Conservation (phyloP, 108 stramenopile genomes). For the Phaeodactylum tricornutum region DNA sequence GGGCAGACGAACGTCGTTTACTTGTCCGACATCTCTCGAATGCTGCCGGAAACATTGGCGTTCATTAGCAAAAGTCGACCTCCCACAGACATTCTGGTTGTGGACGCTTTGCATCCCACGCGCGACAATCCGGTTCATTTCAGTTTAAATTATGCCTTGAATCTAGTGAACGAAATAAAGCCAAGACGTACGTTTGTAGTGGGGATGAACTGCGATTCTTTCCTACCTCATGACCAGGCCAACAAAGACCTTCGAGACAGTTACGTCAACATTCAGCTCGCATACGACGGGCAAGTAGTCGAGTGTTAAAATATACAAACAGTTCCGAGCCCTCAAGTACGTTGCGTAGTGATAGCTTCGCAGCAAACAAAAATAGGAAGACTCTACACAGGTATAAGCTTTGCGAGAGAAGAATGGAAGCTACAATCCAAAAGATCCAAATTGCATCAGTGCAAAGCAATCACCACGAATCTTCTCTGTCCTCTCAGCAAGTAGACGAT, state of each 20-base stretch:
- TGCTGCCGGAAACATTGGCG: slow-evolving; percentile 57
- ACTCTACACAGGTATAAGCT: too few relatives aligned
- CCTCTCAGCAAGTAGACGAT: too few relatives aligned
- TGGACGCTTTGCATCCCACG: slow-evolving; percentile 45
- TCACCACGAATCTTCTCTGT: too few relatives aligned
- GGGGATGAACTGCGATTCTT: slow-evolving; percentile 78
- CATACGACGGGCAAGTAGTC: slow-evolving; percentile 52
- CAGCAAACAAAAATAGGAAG: too few relatives aligned
- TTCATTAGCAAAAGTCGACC: slow-evolving; percentile 53
- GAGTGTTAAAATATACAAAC: slow-evolving; percentile 3
- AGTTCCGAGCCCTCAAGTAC: too few relatives aligned
- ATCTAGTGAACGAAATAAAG: slow-evolving; percentile 29
- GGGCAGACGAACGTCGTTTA: slow-evolving; percentile 46
- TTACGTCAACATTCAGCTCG: slow-evolving; percentile 33
- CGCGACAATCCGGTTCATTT: slow-evolving; percentile 54
- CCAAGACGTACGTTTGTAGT: slow-evolving; percentile 55
- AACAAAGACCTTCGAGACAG: slow-evolving; percentile 34
- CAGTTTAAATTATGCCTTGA: slow-evolving; percentile 52
- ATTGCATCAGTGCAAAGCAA: too few relatives aligned
- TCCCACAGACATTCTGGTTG: slow-evolving; percentile 67
- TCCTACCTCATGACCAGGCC: slow-evolving; percentile 70
- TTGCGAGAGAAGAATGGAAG: too few relatives aligned
- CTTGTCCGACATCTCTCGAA: slow-evolving; percentile 70
- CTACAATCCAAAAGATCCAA: too few relatives aligned
- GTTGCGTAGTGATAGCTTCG: too few relatives aligned